Base-by-base conservation (phyloP, 2,329 filamentous ascomycete genomes). In the Dothistroma pini region DNA sequence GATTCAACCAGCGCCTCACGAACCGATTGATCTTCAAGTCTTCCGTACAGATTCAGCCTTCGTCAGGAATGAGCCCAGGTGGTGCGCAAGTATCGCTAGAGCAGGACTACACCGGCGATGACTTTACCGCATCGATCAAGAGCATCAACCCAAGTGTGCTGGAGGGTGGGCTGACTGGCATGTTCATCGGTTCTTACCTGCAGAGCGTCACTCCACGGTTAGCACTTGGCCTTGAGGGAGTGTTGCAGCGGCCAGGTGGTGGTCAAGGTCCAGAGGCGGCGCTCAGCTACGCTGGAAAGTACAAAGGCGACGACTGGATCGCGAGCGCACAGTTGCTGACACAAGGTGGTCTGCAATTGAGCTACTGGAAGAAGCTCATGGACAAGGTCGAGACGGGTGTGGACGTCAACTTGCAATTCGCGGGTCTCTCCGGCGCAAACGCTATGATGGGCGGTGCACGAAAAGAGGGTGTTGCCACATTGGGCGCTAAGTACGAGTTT, bases 401-500 rank as follows among this genome's bases (percentile, higher is more conserved):
- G 69, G 93, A 97, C 71, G 87, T 96, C 83, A 96, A 92, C 77
- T 84, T 99, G 62, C 89, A 93, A 67, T 89, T 96, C 69, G 86
- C 84, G 25, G 80, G 79, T 31, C 83, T 86, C 34, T 82, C 86
- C 53, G 69, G 74, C 85, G 61, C 74, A 62, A 68, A 69, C 31
- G 82, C 85, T 58, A 92, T 95, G 86, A 91, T 91, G 71, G 86
- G 83, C 62, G 86, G 86, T 52, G 76, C 88, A 57, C 85, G 88
- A 76, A 93, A 92, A 78, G 93, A 99, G 77, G 95, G 95, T 59
- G 84, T 91, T 63, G 93, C 96, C 57, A 91, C 93, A 58, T 84
- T 97, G 71, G 95, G 93, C 72, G 91, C 92, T 75, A 99, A 99
- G 80, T 99, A 99, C 80, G 93, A 97, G 77, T 99, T 99, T 86